These are phyloP conservation scores for Pseudogymnoascus sp. DNA, from an alignment of 2,329 filamentous ascomycete species.

Conservation along the genomic window DNA sequence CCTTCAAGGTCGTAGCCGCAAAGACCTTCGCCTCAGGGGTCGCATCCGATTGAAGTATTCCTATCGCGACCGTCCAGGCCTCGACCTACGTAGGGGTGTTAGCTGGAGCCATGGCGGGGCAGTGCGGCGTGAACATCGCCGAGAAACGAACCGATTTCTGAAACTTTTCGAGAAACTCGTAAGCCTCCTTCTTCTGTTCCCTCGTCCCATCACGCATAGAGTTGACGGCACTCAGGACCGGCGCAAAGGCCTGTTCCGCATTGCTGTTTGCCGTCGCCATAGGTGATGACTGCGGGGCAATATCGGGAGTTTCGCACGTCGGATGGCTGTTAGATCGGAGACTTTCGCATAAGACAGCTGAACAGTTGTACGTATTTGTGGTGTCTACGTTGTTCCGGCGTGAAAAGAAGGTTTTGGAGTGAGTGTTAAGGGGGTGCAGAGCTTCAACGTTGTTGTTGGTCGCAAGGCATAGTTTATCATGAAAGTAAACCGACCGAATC, in stretches of 20 bases:
- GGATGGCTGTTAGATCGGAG: conserved; percentile 6
- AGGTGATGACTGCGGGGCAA: conserved; percentile 15
- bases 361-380: neutral
- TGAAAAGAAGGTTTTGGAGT: neutral
- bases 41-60: conserved; percentile 74
- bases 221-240: conserved; percentile 79
- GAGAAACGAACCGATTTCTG: conserved; percentile 81
- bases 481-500: conserved; percentile 8
- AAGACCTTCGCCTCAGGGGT: conserved; percentile 86
- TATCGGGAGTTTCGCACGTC: conserved; percentile 2
- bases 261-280: conserved; percentile 64
- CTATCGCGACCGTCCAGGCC: conserved; percentile 84
- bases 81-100: conserved; percentile 53
- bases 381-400: neutral
- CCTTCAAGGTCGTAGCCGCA: conserved; percentile 92
- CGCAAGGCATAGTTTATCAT: conserved; percentile 8
- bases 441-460: conserved; percentile 9
- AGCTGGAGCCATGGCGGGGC: conserved; percentile 15
- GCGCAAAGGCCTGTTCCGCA: conserved; percentile 66
- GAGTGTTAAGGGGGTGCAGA: neutral
- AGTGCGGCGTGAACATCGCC: conserved; percentile 20
- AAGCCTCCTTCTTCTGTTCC: conserved; percentile 79
- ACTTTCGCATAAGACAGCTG: conserved; percentile 2
- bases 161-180: conserved; percentile 86
- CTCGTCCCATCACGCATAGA: conserved; percentile 85